A percentile compares a stretch with the other conserved stretches of the same genome.
phyloP scores from a whole-genome alignment of 768 basidiomycete genomes.

The Lyophyllum semitale region DNA sequence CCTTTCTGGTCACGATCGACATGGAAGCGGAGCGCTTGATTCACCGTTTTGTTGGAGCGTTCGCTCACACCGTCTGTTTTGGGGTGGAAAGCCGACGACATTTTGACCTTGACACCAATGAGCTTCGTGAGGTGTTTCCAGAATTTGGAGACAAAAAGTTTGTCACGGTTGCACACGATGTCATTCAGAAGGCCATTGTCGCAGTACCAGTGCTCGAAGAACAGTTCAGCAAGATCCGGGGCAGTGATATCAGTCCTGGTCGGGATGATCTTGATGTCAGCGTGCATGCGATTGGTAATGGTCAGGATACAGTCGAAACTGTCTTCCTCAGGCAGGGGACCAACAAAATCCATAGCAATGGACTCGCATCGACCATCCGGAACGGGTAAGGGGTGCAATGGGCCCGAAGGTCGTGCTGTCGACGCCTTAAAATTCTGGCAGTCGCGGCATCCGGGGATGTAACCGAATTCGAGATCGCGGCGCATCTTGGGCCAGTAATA shows the following conservation, averaged over 20 bases:
- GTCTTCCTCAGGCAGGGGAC: background rate
- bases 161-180: conserved; percentile 23
- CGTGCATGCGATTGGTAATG: conserved; percentile 25
- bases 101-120: conserved; percentile 23
- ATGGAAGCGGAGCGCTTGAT: conserved; percentile 26
- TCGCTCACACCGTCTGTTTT: background rate
- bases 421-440: background rate
- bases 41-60: conserved; percentile 23
- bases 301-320: conserved; percentile 25
- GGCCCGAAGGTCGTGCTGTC: background rate
- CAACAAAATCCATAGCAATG: conserved; percentile 25
- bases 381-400: conserved; percentile 17
- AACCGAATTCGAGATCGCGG: background rate
- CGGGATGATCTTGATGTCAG: conserved; percentile 23
- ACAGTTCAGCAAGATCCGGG: conserved; percentile 15
- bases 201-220: conserved; percentile 34
- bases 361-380: conserved; percentile 17
- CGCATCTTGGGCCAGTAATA: too few species aligned
- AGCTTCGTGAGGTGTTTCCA: conserved; percentile 24
- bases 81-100: background rate
- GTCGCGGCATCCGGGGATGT: background rate
- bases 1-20: conserved; percentile 25
- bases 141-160: conserved; percentile 22
- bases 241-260: conserved; percentile 11
- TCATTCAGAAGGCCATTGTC: conserved; percentile 33